Evolutionary conservation across 2,329 filamentous ascomycete species (phyloP).

Genomic region (Fusarium sp.): DNA sequence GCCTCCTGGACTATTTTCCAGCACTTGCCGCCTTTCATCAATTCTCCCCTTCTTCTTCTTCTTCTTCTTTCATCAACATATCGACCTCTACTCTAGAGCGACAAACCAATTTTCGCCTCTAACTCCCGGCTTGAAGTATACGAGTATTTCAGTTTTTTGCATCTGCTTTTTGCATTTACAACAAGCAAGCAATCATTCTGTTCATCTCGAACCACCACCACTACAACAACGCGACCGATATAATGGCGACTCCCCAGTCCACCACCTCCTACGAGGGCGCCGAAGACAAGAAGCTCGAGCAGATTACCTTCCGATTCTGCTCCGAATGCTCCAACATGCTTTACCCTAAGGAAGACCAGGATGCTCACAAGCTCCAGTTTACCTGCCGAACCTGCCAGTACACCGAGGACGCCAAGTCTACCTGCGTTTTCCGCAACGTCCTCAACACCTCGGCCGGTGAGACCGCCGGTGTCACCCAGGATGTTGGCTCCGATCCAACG

Average conservation of each 20-base stretch:
- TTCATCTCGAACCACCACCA: constrained; percentile 16
- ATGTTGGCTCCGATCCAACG: constrained; percentile 97
- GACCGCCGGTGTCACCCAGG: constrained; percentile 96
- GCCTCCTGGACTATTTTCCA: constrained; percentile 31
- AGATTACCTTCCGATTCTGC: constrained; percentile 98
- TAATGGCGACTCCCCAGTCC: constrained; percentile 70
- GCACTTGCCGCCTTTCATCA: constrained; percentile 27
- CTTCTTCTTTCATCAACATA: constrained; percentile 26
- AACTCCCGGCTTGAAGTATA: constrained; percentile 28
- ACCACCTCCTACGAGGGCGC: constrained; percentile 58
- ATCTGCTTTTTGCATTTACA: constrained; percentile 16
- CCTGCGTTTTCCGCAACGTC: constrained; percentile 95
- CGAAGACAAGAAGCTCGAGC: constrained; percentile 70
- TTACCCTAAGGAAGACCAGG: constrained; percentile 94
- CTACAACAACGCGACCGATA: constrained; percentile 31
- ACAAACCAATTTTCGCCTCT: constrained; percentile 11
- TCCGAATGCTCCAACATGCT: constrained; percentile 99
- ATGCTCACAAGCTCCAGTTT: constrained; percentile 88
- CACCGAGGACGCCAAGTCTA: constrained; percentile 85
- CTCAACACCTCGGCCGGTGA: constrained; percentile 92
- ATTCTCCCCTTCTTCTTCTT: neutral
- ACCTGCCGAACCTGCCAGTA: constrained; percentile 96
- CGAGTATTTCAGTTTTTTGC: constrained; percentile 20
- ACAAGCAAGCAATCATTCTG: constrained; percentile 16
- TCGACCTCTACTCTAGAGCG: constrained; percentile 22